Evolutionary conservation across 257 asterid genomes (phyloP), one percentile per base, ranked within the genome.

Genomic region (Prunella vulgaris): DNA sequence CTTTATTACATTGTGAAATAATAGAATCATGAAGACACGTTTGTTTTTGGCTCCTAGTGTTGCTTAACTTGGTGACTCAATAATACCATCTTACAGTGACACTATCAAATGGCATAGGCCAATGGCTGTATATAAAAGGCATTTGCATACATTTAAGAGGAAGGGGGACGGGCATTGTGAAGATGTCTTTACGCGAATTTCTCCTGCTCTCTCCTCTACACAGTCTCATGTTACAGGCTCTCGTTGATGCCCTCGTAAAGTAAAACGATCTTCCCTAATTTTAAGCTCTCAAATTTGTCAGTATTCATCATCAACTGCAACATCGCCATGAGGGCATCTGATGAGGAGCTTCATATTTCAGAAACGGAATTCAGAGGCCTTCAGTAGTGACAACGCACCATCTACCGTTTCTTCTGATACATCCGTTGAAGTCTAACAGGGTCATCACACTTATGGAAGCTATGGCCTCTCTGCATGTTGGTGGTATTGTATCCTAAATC

Each of bases 181-280:
- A 10, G 25, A 58, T 27, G 35, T 7, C 6, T 12, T 10, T n/a
- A 17, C 37, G 53, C 35, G 14, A 2, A 40, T 25, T 58, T 56
- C 53, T 13, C 20, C 61, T 17, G 61, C 49, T 66, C 28, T 66
- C 72, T 12, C 64, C 38, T 49, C 71, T 10, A 30, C 42, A 30
- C 32, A 17, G 30, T 14, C 52, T 49, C 42, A n/a, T 3, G 15
- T 20, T 9, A 62, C 68, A 5, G 15, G 10, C 32, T 1, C 69
- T 13, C 13, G 5, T 9, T 20, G 27, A 20, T 18, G 59, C 28
- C 7, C 49, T 37, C 15, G 58, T 27, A 15, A 24, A 53, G 10
- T 56, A 3, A 52, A 12, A 20, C 38, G 48, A 18, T 64, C 71
- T 42, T 13, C 3, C 37, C 30, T 24, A 66, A 58, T 40, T 65